Evolutionary conservation across 192 early-diverging fungal species (phyloP).

Genomic region (Paraglomus occultum): DNA sequence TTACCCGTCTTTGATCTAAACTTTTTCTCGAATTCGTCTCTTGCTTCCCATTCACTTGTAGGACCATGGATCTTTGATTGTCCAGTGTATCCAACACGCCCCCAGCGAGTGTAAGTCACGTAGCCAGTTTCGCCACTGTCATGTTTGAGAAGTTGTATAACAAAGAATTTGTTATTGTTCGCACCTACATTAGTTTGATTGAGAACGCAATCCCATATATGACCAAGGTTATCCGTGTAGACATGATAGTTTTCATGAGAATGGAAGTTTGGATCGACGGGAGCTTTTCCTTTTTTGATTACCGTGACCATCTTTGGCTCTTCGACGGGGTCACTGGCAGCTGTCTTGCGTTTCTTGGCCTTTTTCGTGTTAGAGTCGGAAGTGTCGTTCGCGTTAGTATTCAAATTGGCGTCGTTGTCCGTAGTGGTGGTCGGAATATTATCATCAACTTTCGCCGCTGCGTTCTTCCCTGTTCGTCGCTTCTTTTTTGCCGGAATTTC

Average conservation of each 20-base stretch:
- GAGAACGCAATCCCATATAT: constrained; percentile 56
- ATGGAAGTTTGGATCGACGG: constrained; percentile 29
- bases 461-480: neutral
- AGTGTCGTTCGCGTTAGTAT: neutral
- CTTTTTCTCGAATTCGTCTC: constrained; percentile 57
- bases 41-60: constrained; percentile 34
- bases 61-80: constrained; percentile 41
- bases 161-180: constrained; percentile 79
- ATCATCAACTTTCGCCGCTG: neutral
- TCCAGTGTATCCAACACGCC: constrained; percentile 64
- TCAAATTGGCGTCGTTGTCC: constrained; percentile 1
- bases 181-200: constrained; percentile 66
- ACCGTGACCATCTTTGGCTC: constrained; percentile 24
- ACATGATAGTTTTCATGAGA: constrained; percentile 26
- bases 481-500: neutral
- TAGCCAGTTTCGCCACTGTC: constrained; percentile 33
- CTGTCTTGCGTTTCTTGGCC: constrained; percentile 31
- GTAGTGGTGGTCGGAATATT: neutral
- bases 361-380: neutral
- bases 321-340: constrained; percentile 29
- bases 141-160: constrained; percentile 56
- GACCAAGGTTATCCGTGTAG: constrained; percentile 31
- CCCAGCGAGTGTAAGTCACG: constrained; percentile 71
- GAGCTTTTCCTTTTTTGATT: constrained; percentile 34
- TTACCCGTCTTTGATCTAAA: constrained; percentile 72